Conservation (phyloP, 2,329 filamentous ascomycete genomes). For the Arthrobotrys sinensis region DNA sequence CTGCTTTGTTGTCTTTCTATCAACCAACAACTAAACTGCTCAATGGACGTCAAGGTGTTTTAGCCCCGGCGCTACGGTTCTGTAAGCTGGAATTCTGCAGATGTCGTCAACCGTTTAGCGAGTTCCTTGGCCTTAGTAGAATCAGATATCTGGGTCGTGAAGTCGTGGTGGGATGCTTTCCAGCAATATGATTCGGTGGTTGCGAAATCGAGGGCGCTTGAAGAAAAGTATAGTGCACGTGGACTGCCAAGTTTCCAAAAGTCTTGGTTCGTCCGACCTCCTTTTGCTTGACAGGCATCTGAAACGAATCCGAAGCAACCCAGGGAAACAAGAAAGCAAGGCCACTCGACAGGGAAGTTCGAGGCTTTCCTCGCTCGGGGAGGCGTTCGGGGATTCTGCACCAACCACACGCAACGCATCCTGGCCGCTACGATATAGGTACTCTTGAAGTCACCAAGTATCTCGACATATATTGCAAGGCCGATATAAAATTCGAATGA, state of each 20-base stretch:
- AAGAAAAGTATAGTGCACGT: conserved; percentile 40
- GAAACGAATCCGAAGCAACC: conserved; percentile 58
- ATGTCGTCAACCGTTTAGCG: conserved; percentile 36
- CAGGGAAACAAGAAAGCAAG: conserved; percentile 24
- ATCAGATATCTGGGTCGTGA: conserved; percentile 41
- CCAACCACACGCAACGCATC: conserved; percentile 33
- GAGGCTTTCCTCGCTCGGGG: conserved; percentile 14
- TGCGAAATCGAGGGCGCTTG: conserved; percentile 52
- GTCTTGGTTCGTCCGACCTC: conserved; percentile 48
- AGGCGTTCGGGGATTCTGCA: not conserved
- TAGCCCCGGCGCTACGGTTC: conserved; percentile 51
- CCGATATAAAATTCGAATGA: not conserved
- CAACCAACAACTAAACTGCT: conserved; percentile 23
- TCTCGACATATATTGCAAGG: conserved; percentile 5
- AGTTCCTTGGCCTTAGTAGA: conserved; percentile 43
- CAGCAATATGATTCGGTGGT: conserved; percentile 46
- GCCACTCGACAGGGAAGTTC: not conserved
- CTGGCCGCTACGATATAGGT: not conserved
- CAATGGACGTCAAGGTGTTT: conserved; percentile 34
- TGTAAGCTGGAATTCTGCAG: conserved; percentile 4
- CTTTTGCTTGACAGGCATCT: conserved; percentile 34
- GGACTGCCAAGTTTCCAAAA: conserved; percentile 30
- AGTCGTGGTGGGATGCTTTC: conserved; percentile 45
- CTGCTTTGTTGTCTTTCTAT: conserved; percentile 27
- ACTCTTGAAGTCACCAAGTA: not conserved